Percentiles rank a stretch among this genome's conserved stretches.
phyloP scores from a whole-genome alignment of 169 alveolate species.

The Eimeria brunetti region DNA sequence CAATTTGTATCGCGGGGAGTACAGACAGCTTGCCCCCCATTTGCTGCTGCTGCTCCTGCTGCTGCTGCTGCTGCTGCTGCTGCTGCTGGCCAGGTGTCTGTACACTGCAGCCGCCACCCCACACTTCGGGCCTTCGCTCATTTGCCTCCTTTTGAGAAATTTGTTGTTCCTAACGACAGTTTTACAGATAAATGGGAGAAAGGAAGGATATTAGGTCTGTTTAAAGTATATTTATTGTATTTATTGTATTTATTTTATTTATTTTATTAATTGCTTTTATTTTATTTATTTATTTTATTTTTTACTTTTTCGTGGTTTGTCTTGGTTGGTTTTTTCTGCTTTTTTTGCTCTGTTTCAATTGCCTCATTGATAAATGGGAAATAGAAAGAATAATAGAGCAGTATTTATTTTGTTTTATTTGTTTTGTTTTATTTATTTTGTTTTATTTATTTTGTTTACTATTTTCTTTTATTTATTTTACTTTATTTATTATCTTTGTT shows the following conservation, averaged over 20 bases:
- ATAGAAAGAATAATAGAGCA: too few relatives aligned
- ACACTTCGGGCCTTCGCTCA: constrained; percentile 17
- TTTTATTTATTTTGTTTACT: too few relatives aligned
- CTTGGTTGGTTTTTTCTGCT: too few relatives aligned
- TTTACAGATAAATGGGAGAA: neutral
- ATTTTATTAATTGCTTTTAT: too few relatives aligned
- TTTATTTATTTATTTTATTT: too few relatives aligned
- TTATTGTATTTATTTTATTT: neutral
- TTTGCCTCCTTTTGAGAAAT: constrained; percentile 46
- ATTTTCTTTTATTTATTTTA: too few relatives aligned
- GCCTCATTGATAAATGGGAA: too few relatives aligned
- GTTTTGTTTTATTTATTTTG: too few relatives aligned
- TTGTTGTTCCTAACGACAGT: constrained; percentile 13
- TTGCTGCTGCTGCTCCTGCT: neutral
- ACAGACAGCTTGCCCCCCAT: constrained; percentile 15
- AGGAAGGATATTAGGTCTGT: neutral
- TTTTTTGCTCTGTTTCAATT: too few relatives aligned
- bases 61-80: neutral
- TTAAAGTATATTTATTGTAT: neutral
- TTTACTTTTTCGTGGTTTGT: too few relatives aligned
- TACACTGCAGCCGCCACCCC: neutral
- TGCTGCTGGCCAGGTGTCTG: neutral
- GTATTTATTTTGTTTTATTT: too few relatives aligned
- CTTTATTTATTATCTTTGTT: too few relatives aligned
- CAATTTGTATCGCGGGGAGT: neutral